Evolutionary conservation across 495 filamentous ascomycete species (phyloP).

Genomic region (Cairneyella variabilis): DNA sequence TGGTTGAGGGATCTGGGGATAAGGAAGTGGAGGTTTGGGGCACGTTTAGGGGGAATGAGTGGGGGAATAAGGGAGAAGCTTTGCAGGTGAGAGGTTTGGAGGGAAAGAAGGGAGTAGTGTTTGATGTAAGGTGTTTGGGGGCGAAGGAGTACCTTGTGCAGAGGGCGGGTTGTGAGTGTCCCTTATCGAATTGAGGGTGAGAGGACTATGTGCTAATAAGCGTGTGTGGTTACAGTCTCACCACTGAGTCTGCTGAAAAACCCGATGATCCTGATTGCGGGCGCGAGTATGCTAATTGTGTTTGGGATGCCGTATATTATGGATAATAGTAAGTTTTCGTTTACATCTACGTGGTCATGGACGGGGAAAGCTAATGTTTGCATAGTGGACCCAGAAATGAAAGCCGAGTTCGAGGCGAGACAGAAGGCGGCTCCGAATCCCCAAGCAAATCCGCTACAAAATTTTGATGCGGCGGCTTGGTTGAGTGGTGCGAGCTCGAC

Average conservation of each 20-base stretch:
- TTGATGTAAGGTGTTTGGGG: conserved; percentile 60
- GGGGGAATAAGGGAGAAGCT: conserved; percentile 73
- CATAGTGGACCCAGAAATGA: conserved; percentile 91
- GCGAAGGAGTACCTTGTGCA: conserved; percentile 70
- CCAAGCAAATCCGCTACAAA: conserved; percentile 49
- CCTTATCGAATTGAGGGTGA: not conserved
- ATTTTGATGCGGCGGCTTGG: conserved; percentile 85
- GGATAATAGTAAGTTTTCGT: conserved; percentile 84
- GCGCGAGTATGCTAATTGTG: conserved; percentile 75
- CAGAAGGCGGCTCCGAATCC: conserved; percentile 62
- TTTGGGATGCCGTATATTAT: conserved; percentile 90
- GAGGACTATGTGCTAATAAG: not conserved
- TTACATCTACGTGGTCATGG: too few species aligned
- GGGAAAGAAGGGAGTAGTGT: conserved; percentile 21
- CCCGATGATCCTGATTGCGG: conserved; percentile 89
- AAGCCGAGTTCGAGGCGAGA: conserved; percentile 85
- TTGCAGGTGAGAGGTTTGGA: conserved; percentile 36
- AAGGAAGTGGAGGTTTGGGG: conserved; percentile 65
- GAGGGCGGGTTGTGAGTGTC: conserved; percentile 64
- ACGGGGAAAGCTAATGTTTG: too few species aligned
- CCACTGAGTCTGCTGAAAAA: conserved; percentile 76
- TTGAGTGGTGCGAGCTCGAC: conserved; percentile 51
- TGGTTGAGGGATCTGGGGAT: conserved; percentile 40
- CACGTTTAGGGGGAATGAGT: conserved; percentile 83
- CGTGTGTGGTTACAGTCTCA: conserved; percentile 29